Base-by-base conservation (phyloP, 306 rosid species). In the Albizia julibrissin region DNA sequence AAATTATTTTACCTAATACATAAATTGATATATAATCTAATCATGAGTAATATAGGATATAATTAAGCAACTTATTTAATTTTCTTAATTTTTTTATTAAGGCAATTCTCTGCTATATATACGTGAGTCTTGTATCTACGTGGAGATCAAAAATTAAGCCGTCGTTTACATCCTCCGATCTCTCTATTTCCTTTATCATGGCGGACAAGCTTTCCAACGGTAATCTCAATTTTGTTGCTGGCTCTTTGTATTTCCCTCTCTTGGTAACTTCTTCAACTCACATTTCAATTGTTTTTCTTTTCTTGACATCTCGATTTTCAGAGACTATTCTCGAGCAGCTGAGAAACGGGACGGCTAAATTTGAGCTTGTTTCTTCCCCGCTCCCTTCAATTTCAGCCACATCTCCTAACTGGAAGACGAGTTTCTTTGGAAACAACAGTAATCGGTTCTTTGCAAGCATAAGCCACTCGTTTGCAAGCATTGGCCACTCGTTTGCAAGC, bases 361-460 rank as follows among this genome's bases (percentile, higher is more conserved):
- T 95, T 76, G 98, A 92, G 87, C 84, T 93, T 74, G 89, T 81
- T 73, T 91, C 97, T 79, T 88, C 86, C 10, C 94, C 94, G 0
- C 88, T 87, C 72, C 81, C 73, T 75, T 92, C 98, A 13, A 84
- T 93, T 78, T 43, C 75, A 22, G 69, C 64, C 49, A 72, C 91
- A 75, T 15, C 86, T 78, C 33, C 87, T 34, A 85, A 14, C 76
- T 72, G 72, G 16, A 88, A 40, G 29, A 10, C 79, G 34, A 74
- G 61, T 58, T 85, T 89, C 26, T 77, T 86, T 39, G 84, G 81
- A 72, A 85, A 78, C 85, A 40, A 64, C 26, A 78, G 89, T 77
- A 71, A 79, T 73, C 84, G 80, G 12, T 89, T 95, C 79, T 95
- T 95, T 77, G 98, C 98, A 47, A 93, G 93, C 85, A 88, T 93